Percentiles rank a stretch among this genome's conserved stretches.
These are phyloP conservation scores for Thyridium curvatum DNA, from an alignment of 2,329 filamentous ascomycete genomes.

Conservation along the genomic window DNA sequence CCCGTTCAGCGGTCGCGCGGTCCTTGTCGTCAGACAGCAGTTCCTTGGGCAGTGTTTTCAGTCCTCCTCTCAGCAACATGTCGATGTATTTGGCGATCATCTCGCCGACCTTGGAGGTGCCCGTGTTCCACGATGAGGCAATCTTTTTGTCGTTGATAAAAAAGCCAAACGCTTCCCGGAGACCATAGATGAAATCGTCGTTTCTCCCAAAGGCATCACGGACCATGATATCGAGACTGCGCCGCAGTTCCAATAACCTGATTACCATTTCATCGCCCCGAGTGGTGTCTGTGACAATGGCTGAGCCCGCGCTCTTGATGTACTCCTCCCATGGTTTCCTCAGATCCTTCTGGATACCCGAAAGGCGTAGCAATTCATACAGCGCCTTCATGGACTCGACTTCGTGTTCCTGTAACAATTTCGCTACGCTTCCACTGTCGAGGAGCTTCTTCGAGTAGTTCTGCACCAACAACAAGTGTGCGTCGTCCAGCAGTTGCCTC, in stretches of 20 bases:
- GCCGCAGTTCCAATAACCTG: slow-evolving; percentile 73
- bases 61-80: slow-evolving; percentile 75
- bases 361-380: slow-evolving; percentile 70
- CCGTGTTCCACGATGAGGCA: slow-evolving; percentile 65
- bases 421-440: slow-evolving; percentile 59
- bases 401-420: slow-evolving; percentile 66
- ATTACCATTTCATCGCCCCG: slow-evolving; percentile 81
- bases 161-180: slow-evolving; percentile 78
- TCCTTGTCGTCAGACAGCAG: slow-evolving; percentile 58
- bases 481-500: slow-evolving; percentile 63
- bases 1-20: slow-evolving; percentile 49
- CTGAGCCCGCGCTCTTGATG: slow-evolving; percentile 67
- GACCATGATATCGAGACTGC: slow-evolving; percentile 70
- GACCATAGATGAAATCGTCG: slow-evolving; percentile 67
- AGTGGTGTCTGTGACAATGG: slow-evolving; percentile 74
- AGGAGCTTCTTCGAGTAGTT: slow-evolving; percentile 61
- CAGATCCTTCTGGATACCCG: slow-evolving; percentile 63
- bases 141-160: slow-evolving; percentile 91
- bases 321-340: slow-evolving; percentile 71
- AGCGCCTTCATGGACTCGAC: slow-evolving; percentile 66
- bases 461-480: slow-evolving; percentile 67
- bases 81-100: slow-evolving; percentile 99
- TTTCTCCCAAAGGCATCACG: slow-evolving; percentile 71
- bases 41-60: slow-evolving; percentile 72
- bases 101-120: slow-evolving; percentile 91